phyloP scores from a whole-genome alignment of 306 rosid species.

The Cajanus cajan region DNA sequence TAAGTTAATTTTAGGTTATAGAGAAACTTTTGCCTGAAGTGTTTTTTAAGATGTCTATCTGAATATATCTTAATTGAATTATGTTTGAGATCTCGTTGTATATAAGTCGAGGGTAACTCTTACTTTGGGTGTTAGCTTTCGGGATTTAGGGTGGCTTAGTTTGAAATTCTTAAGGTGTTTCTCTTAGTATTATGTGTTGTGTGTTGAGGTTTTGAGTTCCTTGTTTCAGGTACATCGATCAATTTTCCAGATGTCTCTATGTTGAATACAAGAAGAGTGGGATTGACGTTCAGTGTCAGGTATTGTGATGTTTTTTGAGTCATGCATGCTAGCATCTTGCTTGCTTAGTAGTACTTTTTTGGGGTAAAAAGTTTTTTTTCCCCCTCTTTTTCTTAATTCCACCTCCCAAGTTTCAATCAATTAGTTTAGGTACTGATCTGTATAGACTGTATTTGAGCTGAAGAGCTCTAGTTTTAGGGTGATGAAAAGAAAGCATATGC shows the following conservation, averaged over 20 bases:
- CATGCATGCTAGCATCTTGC: not conserved
- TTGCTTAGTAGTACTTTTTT: not conserved
- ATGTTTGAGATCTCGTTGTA: too few relatives aligned
- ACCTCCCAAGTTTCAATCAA: not conserved
- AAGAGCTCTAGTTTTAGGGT: not conserved
- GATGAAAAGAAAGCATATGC: not conserved
- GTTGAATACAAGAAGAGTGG: conserved; percentile 96
- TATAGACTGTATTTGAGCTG: not conserved
- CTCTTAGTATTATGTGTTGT: not conserved
- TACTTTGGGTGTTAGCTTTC: too few relatives aligned
- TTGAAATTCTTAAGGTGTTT: not conserved
- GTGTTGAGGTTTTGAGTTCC: not conserved
- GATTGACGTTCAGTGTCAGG: conserved; percentile 99
- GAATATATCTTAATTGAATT: too few relatives aligned
- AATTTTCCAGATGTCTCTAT: conserved; percentile 85
- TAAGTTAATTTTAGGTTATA: too few relatives aligned
- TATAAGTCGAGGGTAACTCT: too few relatives aligned
- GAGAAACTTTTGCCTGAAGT: too few relatives aligned
- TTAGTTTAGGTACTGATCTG: not conserved
- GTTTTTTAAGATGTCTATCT: too few relatives aligned
- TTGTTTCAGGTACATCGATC: conserved; percentile 79
- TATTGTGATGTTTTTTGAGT: conserved; percentile 35
- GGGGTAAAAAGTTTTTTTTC: not conserved
- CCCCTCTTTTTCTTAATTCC: not conserved
- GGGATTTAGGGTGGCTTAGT: too few relatives aligned